Evolutionary conservation across 495 filamentous ascomycete genomes (phyloP), one percentile per base, ranked within the genome.

Genomic region (Aspergillus avenaceus): DNA sequence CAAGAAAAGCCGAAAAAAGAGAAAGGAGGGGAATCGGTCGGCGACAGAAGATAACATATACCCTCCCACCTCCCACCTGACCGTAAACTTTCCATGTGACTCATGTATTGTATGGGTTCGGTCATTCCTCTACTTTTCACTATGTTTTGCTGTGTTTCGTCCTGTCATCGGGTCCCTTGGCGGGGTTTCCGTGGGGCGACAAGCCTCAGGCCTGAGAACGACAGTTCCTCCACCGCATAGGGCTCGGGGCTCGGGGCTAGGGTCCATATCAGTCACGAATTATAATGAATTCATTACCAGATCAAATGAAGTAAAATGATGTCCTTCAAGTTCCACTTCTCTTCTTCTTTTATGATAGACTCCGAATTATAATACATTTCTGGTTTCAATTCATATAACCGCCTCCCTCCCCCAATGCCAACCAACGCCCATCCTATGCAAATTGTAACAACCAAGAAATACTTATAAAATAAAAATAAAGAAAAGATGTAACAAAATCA

Each of bases 1-100:
- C 51, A 56, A n/a, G n/a, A n/a, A 63, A 63, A 63, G 50, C 49
- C 56, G 56, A 41, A 54, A 58, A 58, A 60, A 58, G 50, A 49
- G 50, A 56, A 56, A 53, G 54, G 56, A 51, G 56, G 60, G 59
- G 49, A 54, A 41, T 19, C 36, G 50, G 50, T 51, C 52, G 54
- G 38, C 23, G 27, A 52, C 37, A 22, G 41, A 24, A 31, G 34
- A 53, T 47, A 28, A 55, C 53, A 63, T 57, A 55, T 36, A 14
- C 37, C 11, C 18, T 29, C 22, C 24, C 45, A 19, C 32, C 8
- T 28, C 12, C 5, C 45, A 49, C 28, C 38, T 29, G 53, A 55
- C 32, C 22, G 41, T 32, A 47, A 18, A 0, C n/a, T 16, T 24
- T 27, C 14, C 25, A 19, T 16, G 21, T 28, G 24, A 26, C 19